Percentiles rank a stretch among this genome's conserved stretches.
Evolutionary conservation across 225 moss, liverwort and hornwort species (phyloP).

Genomic region (Marchantia paleacea): DNA sequence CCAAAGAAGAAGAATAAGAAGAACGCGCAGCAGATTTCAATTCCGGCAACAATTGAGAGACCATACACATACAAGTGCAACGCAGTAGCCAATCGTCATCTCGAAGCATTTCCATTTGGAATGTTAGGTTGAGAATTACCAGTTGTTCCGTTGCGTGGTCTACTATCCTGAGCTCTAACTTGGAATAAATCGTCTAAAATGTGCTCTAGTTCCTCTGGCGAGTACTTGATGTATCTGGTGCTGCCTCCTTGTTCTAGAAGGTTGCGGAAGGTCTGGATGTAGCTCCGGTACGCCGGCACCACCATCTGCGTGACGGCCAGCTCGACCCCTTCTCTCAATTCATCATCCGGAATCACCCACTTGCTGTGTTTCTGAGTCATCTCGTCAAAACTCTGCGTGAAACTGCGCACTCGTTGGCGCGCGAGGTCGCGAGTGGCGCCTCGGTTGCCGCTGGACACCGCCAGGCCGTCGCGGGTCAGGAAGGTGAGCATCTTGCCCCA

Average conservation of each 20-base stretch:
- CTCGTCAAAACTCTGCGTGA: constrained; percentile 62
- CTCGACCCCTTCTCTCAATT: constrained; percentile 60
- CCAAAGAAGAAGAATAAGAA: background rate
- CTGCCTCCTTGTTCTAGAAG: constrained; percentile 54
- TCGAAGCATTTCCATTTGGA: background rate
- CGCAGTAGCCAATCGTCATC: background rate
- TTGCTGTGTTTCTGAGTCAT: constrained; percentile 52
- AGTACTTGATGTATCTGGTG: constrained; percentile 67
- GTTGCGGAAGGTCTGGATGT: constrained; percentile 41
- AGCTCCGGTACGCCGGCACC: constrained; percentile 83
- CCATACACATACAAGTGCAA: background rate
- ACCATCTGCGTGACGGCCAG: constrained; percentile 67
- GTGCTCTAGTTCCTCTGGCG: constrained; percentile 71
- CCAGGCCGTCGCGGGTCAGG: constrained; percentile 66
- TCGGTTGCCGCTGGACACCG: constrained; percentile 60
- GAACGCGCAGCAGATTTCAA: background rate
- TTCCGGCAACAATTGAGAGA: background rate
- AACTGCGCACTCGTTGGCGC: constrained; percentile 60
- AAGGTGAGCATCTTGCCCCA: constrained; percentile 64
- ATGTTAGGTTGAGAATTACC: constrained; percentile 22
- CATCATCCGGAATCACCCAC: constrained; percentile 72
- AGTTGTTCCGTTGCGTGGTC: constrained; percentile 24
- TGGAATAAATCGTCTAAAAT: constrained; percentile 67
- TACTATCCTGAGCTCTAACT: constrained; percentile 21
- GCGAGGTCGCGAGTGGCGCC: constrained; percentile 59